phyloP scores from a whole-genome alignment of 2,329 filamentous ascomycete species.

The Trichoderma koningii region DNA sequence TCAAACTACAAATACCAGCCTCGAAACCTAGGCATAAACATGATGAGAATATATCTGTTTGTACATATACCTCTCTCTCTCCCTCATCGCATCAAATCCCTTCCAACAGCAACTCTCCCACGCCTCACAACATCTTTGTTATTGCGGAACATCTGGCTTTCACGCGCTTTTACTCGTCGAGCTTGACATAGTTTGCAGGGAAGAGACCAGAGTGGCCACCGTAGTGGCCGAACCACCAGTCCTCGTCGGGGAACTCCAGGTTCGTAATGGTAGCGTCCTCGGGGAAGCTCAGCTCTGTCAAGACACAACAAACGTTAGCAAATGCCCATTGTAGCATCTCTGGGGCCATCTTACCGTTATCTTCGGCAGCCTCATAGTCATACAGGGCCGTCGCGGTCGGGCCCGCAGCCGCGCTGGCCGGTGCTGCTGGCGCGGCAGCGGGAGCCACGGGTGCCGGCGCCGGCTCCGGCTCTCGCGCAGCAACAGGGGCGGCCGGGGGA shows the following conservation, averaged over 20 bases:
- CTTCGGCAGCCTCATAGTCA: constrained; percentile 95
- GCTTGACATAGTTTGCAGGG: constrained; percentile 70
- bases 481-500: constrained; percentile 39
- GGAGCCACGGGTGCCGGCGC: constrained; percentile 41
- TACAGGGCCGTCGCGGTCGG: constrained; percentile 83
- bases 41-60: constrained; percentile 19
- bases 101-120: too few species aligned
- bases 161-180: constrained; percentile 44
- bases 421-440: constrained; percentile 41
- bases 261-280: constrained; percentile 81
- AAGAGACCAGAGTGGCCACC: constrained; percentile 81
- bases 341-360: constrained; percentile 62
- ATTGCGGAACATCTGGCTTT: background rate
- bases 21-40: constrained; percentile 13
- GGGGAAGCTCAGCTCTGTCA: constrained; percentile 72
- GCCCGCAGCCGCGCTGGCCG: constrained; percentile 47
- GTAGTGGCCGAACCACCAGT: constrained; percentile 96
- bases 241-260: constrained; percentile 94
- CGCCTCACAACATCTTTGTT: too few species aligned
- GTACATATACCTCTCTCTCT: constrained; percentile 15
- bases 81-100: background rate
- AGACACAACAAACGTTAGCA: constrained; percentile 41
- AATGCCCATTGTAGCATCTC: background rate
- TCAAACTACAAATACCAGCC: background rate
- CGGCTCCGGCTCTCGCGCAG: constrained; percentile 35